phyloP scores from a whole-genome alignment of 2,329 filamentous ascomycete genomes.

The Penicillium fuscoglaucum region DNA sequence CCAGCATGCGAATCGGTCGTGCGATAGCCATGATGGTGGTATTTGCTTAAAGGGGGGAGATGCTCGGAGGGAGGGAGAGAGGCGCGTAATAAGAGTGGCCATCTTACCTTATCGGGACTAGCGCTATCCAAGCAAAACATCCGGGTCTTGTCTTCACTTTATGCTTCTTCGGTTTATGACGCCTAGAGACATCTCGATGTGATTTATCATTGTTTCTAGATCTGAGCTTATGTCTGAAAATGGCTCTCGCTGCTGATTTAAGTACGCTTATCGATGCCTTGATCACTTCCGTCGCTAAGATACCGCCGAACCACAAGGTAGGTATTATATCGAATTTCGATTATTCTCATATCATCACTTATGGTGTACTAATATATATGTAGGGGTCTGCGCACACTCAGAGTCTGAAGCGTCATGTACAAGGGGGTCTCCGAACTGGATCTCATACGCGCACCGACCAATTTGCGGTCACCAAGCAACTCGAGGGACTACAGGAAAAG shows the following conservation, averaged over 20 bases:
- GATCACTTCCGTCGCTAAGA: slow-evolving; percentile 62
- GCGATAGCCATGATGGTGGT: slow-evolving; percentile 71
- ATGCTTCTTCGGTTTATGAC: slow-evolving; percentile 1
- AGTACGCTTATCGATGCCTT: slow-evolving; percentile 69
- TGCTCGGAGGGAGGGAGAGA: slow-evolving; percentile 15
- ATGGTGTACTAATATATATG: slow-evolving; percentile 9
- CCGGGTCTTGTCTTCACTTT: slow-evolving; percentile 5
- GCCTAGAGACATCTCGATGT: background rate
- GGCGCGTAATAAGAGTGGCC: slow-evolving; percentile 16
- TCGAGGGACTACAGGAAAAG: slow-evolving; percentile 79
- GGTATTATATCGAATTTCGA: slow-evolving; percentile 40
- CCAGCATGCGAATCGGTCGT: slow-evolving; percentile 78
- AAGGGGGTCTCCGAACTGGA: slow-evolving; percentile 38
- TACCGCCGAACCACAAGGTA: slow-evolving; percentile 52
- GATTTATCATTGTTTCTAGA: background rate
- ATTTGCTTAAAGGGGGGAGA: slow-evolving; percentile 25
- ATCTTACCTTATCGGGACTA: slow-evolving; percentile 31
- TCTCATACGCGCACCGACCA: slow-evolving; percentile 69
- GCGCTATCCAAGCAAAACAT: slow-evolving; percentile 19
- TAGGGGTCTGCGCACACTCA: slow-evolving; percentile 35
- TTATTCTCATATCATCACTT: background rate
- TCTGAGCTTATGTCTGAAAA: slow-evolving; percentile 37
- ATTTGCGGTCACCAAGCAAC: slow-evolving; percentile 66
- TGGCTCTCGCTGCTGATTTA: slow-evolving; percentile 70
- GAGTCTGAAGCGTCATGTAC: slow-evolving; percentile 33